Base-by-base conservation (phyloP, 2,329 filamentous ascomycete species). In the Anthostomella pinea region DNA sequence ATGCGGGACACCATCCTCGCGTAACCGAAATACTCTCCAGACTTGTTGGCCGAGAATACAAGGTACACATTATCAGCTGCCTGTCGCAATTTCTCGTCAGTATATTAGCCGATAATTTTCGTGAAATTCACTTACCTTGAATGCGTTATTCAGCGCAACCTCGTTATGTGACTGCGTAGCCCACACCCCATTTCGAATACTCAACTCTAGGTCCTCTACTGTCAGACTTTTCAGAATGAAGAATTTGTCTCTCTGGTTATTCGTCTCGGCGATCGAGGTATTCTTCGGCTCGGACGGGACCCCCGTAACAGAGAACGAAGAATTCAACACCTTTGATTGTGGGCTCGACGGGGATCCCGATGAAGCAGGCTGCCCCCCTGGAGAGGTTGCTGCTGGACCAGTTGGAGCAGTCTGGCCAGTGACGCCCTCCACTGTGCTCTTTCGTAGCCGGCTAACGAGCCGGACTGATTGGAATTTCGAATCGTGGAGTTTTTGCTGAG, bases 41-140 rank as follows among this genome's bases (percentile, higher is more conserved):
- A 96, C 57, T 96, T 96, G 63, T 97, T 97, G 9, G 91, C 91
- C 1, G 91, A 97, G 61, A 97, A 97, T 10, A 97, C 79, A 19
- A 97, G 71, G 56, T 90, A 96, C 1, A 97, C 90, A 53, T 85
- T 87, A 35, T 94, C 87, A 10, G 82, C 79, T 8, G 72, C 69
- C 89, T 95, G 43, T 32, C 41, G 19, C 9, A 37, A 34, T 30
- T 14, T 22, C 20, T 22, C 41, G 33, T 43, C 36, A 44, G 43
- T 25, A 16, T 19, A 30, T 8, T 29, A n/a, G 21, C 10, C 27
- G 14, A 25, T 33, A 8, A 15, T 21, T 11, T 3, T 19, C 8
- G n/a, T 19, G 20, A 28, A 26, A 18, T 6, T 21, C n/a, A 11
- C 55, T 47, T 63, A 90, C 89, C 68, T 86, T 75, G 61, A 85